Base-by-base conservation (phyloP, 257 asterid genomes). In the Catharanthus roseus region DNA sequence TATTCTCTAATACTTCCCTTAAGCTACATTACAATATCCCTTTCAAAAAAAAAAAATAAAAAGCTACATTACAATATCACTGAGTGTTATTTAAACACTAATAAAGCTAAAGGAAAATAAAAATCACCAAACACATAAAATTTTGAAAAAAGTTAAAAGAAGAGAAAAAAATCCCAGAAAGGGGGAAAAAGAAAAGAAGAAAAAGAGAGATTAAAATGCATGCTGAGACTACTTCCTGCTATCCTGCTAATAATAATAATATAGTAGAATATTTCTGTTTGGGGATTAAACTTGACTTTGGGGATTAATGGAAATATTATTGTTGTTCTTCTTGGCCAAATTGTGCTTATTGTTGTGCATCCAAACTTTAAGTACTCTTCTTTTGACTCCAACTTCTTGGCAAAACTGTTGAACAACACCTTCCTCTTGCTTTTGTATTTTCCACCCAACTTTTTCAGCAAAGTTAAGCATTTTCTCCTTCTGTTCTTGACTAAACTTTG, bases 371-470 rank as follows among this genome's bases (percentile, higher is more conserved):
- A 92, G 86, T 0, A 90, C 98, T 66, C 92, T 87, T 54, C 96
- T 87, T 55, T 88, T 92, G 2, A 92, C 85, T 0, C 98, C 97
- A 56, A 90, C 71, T 44, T 92, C 96, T 74, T 88, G 91, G 28
- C 98, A 92, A 67, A 92, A 88, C 33, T 85, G 87, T 69, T 90
- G 98, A 77, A 92, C 97, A 70, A 83, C 93, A 3, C 66, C 65
- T 55, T 90, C 98, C 16, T 90, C 97, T 65, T 90, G 97, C 83
- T 85, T 90, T 54, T 88, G 97, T 45, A 92, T 86, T 67, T 88
- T 92, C 98, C 98, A 92, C 69, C 96, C 97, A 16, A 88, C 96
- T 72, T 79, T 90, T 77, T 92, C 98, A 0, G 98, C 98, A 65
- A 90, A 92, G 3, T 55, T 51, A 24, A 81, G 80, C 98, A 92